Conservation (phyloP, 2,329 filamentous ascomycete species). For the Calycina marina region DNA sequence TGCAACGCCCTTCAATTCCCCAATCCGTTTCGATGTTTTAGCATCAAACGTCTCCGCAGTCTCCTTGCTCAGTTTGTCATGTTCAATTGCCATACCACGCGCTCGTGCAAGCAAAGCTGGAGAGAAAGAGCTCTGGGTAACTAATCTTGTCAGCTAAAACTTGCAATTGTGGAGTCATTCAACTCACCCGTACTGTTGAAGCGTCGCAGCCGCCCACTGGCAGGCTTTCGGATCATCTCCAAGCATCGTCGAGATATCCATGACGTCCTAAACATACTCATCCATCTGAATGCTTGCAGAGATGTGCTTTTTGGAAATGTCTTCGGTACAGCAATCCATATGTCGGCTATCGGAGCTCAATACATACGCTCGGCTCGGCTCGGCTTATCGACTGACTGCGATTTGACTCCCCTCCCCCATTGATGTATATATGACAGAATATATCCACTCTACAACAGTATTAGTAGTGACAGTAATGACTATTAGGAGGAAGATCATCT, state of each 20-base stretch:
- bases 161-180: constrained; percentile 4
- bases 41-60: constrained; percentile 41
- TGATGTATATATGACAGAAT: no score
- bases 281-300: constrained; percentile 1
- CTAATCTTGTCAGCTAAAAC: constrained; percentile 7
- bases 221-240: constrained; percentile 18
- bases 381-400: no score
- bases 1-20: constrained; percentile 44
- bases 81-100: constrained; percentile 39
- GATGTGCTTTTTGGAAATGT: no score
- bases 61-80: constrained; percentile 35
- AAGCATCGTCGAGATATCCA: constrained; percentile 39
- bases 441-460: no score
- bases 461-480: no score
- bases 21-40: constrained; percentile 41
- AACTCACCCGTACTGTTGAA: constrained; percentile 30
- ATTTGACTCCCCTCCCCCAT: no score
- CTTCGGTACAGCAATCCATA: no score
- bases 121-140: constrained; percentile 25
- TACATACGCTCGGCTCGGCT: no score
- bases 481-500: no score
- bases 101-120: constrained; percentile 45
- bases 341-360: no score
- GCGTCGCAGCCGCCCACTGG: constrained; percentile 21
- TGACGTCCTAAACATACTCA: constrained; percentile 27